A percentile compares a stretch with the other conserved stretches of the same genome.
phyloP scores from a whole-genome alignment of 768 basidiomycete genomes.

The Clavulina sp. region DNA sequence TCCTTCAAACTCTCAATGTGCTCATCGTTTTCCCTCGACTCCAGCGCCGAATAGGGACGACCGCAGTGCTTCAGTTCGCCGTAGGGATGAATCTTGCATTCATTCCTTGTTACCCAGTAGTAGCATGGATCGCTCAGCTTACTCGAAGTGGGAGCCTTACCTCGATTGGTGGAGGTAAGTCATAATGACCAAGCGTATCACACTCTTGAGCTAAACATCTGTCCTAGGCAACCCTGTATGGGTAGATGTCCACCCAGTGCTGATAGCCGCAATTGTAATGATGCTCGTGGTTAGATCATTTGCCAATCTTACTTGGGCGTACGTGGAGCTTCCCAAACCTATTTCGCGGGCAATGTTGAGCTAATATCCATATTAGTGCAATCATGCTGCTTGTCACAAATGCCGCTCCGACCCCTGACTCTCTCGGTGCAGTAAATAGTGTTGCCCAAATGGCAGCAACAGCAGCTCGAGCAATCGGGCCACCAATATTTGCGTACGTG shows the following conservation, averaged over 20 bases:
- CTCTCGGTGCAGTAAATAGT: constrained; percentile 8
- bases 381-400: constrained; percentile 8
- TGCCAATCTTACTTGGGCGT: background rate
- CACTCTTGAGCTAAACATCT: no score
- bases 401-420: constrained; percentile 2
- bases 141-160: no score
- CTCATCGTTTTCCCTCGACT: background rate
- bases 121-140: no score
- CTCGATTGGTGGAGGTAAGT: no score
- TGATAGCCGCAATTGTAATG: background rate
- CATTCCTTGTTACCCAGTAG: background rate
- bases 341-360: background rate
- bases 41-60: background rate
- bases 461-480: constrained; percentile 5
- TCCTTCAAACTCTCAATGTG: background rate
- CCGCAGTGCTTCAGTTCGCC: background rate
- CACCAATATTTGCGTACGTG: no score
- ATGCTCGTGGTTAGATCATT: background rate
- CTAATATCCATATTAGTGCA: constrained; percentile 1
- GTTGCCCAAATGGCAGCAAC: constrained; percentile 9
- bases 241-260: background rate
- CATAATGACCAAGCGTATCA: no score
- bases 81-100: background rate
- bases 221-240: no score
- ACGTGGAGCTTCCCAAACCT: background rate